Conservation (phyloP, 331 rosid genomes). For the Cucumis variabilis region DNA sequence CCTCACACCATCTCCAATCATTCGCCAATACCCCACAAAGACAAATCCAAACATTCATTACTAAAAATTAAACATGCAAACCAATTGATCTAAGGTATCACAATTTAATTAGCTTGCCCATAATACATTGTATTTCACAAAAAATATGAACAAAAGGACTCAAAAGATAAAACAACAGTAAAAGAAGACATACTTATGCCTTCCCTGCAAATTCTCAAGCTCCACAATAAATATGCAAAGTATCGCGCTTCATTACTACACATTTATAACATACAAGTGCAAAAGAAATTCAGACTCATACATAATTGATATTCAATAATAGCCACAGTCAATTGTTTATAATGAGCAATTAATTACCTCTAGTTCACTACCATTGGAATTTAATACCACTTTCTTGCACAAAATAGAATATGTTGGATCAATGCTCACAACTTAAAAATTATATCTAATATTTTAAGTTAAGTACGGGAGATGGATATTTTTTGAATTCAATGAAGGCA, state of each 20-base stretch:
- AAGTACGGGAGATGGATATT: background rate
- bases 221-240: slow-evolving; percentile 75
- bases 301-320: background rate
- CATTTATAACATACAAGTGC: slow-evolving; percentile 56
- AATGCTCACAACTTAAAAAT: no score
- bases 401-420: no score
- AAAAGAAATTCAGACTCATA: background rate
- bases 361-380: slow-evolving; percentile 94
- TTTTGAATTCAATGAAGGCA: background rate
- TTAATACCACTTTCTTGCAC: no score
- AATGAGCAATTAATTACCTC: slow-evolving; percentile 57
- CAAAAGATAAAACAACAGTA: background rate
- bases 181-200: slow-evolving; percentile 54
- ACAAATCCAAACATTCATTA: no score
- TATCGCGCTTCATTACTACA: slow-evolving; percentile 93
- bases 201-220: slow-evolving; percentile 80
- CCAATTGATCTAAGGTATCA: background rate
- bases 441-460: background rate
- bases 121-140: background rate
- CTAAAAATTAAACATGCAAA: no score
- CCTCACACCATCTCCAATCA: no score
- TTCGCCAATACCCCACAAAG: no score
- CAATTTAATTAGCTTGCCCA: background rate
- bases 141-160: background rate
- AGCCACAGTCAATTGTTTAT: background rate